phyloP scores from a whole-genome alignment of 2,329 filamentous ascomycete species.

The Aspergillus sp. region DNA sequence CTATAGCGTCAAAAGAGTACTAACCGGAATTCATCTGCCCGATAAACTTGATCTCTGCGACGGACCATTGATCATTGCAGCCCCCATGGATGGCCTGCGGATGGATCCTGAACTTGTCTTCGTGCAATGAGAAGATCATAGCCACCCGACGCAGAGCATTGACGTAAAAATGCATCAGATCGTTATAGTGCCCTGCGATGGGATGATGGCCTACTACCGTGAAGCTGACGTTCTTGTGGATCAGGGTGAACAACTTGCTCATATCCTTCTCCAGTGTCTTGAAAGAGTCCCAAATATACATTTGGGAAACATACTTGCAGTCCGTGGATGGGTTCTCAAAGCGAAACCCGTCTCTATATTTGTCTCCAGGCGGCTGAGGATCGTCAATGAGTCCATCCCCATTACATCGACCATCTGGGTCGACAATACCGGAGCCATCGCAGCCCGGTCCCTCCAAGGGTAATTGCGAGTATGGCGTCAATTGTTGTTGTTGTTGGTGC shows the following conservation, averaged over 20 bases:
- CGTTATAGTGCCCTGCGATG: slow-evolving; percentile 30
- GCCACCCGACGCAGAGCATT: slow-evolving; percentile 32
- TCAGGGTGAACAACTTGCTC: slow-evolving; percentile 30
- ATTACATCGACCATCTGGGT: slow-evolving; percentile 26
- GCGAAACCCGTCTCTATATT: slow-evolving; percentile 25
- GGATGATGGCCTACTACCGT: slow-evolving; percentile 34
- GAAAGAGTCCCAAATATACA: slow-evolving; percentile 34
- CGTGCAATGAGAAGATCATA: slow-evolving; percentile 25
- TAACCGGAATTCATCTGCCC: slow-evolving; percentile 34
- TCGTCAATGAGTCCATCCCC: slow-evolving; percentile 26
- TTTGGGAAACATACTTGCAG: slow-evolving; percentile 31
- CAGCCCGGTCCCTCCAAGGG: slow-evolving; percentile 20
- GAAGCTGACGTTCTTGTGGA: slow-evolving; percentile 32
- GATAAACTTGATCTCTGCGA: slow-evolving; percentile 31
- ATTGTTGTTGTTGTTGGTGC: slow-evolving; percentile 1
- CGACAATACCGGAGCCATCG: slow-evolving; percentile 27
- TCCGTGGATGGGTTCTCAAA: slow-evolving; percentile 32
- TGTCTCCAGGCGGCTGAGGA: slow-evolving; percentile 12
- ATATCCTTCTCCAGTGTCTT: slow-evolving; percentile 32
- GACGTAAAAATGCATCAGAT: slow-evolving; percentile 34
- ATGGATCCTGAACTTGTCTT: slow-evolving; percentile 30
- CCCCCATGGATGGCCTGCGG: slow-evolving; percentile 32
- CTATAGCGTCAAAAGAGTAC: not conserved
- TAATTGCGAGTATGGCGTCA: slow-evolving; percentile 5
- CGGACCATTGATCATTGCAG: slow-evolving; percentile 32